Conservation (phyloP, 495 filamentous ascomycete species). For the Trichoderma parareesei region DNA sequence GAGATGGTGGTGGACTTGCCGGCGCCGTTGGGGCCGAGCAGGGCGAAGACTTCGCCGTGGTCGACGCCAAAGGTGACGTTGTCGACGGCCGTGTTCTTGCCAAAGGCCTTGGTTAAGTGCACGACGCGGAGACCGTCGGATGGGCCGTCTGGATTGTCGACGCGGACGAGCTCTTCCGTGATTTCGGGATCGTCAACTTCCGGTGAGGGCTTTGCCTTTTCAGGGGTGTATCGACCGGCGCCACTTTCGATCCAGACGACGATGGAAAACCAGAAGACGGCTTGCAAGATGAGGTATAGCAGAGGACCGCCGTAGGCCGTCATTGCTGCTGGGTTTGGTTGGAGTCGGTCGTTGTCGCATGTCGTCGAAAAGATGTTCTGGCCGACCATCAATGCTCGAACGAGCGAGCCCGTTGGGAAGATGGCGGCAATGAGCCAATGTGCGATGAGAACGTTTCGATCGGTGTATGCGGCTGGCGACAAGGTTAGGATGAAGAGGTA, state of each 20-base stretch:
- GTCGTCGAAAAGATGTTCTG: conserved; percentile 62
- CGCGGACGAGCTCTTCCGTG: background rate
- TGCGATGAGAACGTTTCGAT: conserved; percentile 43
- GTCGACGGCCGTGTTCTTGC: conserved; percentile 50
- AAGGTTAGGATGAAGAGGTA: conserved; percentile 56
- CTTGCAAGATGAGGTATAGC: conserved; percentile 59
- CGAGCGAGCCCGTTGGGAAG: conserved; percentile 54
- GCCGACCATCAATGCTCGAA: conserved; percentile 55
- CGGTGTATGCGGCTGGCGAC: conserved; percentile 44
- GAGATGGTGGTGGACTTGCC: conserved; percentile 70
- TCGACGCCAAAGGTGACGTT: conserved; percentile 60
- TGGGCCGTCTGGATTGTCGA: background rate
- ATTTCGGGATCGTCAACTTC: background rate
- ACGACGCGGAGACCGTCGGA: conserved; percentile 52
- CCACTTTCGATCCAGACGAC: conserved; percentile 43
- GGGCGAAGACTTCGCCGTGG: conserved; percentile 57
- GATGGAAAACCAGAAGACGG: conserved; percentile 49
- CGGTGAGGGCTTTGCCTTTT: background rate
- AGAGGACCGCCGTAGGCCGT: conserved; percentile 65
- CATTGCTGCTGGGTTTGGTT: conserved; percentile 54
- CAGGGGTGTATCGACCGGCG: background rate
- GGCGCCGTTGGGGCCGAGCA: conserved; percentile 65
- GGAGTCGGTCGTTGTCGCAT: conserved; percentile 51
- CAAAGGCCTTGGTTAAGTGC: conserved; percentile 56
- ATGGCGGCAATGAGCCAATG: conserved; percentile 56